Evolutionary conservation across 1,284 basidiomycete genomes (phyloP).

Genomic region (Trichosporon faecale): DNA sequence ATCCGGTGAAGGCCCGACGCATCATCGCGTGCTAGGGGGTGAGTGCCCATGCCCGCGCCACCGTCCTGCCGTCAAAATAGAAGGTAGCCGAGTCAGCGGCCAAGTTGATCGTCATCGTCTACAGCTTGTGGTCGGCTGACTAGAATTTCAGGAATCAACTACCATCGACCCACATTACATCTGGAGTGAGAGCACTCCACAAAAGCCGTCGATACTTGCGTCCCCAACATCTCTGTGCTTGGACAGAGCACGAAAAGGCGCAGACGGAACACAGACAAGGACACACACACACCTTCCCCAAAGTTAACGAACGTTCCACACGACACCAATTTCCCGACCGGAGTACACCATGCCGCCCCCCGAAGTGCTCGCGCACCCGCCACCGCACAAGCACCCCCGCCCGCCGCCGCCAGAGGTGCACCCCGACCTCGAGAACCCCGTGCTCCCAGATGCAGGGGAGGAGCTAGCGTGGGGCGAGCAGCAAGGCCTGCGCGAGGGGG

Average conservation of each 20-base stretch:
- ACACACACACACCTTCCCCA: background rate
- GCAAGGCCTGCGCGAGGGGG: constrained; percentile 16
- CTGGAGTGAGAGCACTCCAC: background rate
- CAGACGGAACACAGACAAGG: background rate
- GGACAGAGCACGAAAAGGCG: background rate
- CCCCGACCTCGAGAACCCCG: constrained; percentile 17
- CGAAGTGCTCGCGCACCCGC: background rate
- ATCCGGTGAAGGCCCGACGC: background rate
- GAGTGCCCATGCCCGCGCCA: background rate
- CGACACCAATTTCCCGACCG: background rate
- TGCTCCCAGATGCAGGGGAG: constrained; percentile 16
- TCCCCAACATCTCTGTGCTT: background rate
- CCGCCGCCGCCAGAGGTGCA: background rate
- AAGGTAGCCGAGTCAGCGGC: background rate
- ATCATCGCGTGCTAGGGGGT: background rate
- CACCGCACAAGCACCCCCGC: background rate
- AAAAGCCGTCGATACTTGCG: background rate
- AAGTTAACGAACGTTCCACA: background rate
- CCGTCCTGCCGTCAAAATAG: background rate
- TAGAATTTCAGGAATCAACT: constrained; percentile 1
- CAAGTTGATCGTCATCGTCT: background rate
- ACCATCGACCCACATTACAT: background rate
- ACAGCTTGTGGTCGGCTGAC: background rate
- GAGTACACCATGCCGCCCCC: background rate
- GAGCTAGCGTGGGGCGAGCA: constrained; percentile 26